Evolutionary conservation across 148 eudicot species (phyloP), one percentile per base, ranked within the genome.

Genomic region (Linanthus parryae): DNA sequence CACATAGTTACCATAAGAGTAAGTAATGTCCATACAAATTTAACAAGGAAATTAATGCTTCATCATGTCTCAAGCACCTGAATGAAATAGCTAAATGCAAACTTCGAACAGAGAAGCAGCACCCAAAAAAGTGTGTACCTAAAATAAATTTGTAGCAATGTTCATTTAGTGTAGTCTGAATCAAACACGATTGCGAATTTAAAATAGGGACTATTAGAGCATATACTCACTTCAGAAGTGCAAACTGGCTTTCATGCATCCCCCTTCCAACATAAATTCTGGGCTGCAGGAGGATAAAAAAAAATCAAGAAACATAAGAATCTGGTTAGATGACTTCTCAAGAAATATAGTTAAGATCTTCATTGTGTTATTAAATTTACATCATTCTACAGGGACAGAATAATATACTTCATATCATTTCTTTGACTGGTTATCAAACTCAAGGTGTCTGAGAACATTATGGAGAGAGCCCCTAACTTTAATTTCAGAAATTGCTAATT

Each of bases 221-320:
- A n/a, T n/a, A 59, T 35, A 79, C 95, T 73, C 61, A 92, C 99
- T 88, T 82, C 52, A 88, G 71, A 57, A 92, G 94, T 44, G 96
- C 59, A 76, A 84, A 76, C 66, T 88, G 96, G 73, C 95, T 92
- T 80, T 92, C 99, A 70, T 92, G 99, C 99, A 92, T 92, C 67
- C 99, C 99, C 76, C 99, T 76, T 51, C 95, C 99, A 35, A 92
- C 84, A 73, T 87, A 92, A 41, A 82, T 63, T 74, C 96, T 77
- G 43, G 96, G 96, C 99, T 92, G 96, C 74, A 81, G 26, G 41
- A 51, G 55, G 45, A 23, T 12, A 19, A 27, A 31, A 50, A 22
- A 20, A 31, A 5, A 31, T 31, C 5, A 31, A 31, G 5, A 31
- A 31, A 31, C 11, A 5, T 31, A 31, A 31, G 35, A 31, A 11